phyloP scores from a whole-genome alignment of 1,139 yeast genomes.

The Barnettozyma hawaiiensis region DNA sequence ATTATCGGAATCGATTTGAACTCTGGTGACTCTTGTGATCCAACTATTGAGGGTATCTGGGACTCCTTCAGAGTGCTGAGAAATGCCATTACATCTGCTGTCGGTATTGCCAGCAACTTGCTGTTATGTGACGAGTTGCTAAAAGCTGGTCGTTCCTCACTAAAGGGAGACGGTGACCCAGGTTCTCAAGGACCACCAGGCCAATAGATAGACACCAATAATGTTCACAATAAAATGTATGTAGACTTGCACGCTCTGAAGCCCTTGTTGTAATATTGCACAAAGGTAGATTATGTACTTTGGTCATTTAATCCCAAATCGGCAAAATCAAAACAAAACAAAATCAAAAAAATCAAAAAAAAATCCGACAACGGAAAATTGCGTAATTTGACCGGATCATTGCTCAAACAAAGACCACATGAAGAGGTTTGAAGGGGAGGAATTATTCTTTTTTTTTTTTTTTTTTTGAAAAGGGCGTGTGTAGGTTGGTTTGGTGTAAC shows the following conservation, averaged over 20 bases:
- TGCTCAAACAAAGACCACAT: neutral
- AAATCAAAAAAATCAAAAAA: neutral
- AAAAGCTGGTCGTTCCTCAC: constrained; percentile 91
- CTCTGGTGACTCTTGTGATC: constrained; percentile 95
- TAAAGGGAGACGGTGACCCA: constrained; percentile 46
- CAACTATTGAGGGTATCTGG: constrained; percentile 92
- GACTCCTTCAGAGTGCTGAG: constrained; percentile 91
- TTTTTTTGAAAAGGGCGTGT: neutral
- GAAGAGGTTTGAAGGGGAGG: neutral
- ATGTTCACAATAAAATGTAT: too few species aligned
- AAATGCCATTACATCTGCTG: constrained; percentile 87
- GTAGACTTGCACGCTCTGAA: neutral
- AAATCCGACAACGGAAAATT: neutral
- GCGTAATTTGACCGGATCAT: neutral
- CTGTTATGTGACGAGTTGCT: constrained; percentile 91
- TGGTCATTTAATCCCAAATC: neutral
- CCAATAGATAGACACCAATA: too few species aligned
- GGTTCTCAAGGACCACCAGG: constrained; percentile 20
- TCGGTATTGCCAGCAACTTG: constrained; percentile 90
- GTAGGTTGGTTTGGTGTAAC: neutral
- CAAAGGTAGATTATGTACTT: too few species aligned
- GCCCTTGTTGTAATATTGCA: neutral
- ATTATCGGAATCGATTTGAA: constrained; percentile 86
- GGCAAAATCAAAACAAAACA: neutral
- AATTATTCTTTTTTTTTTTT: too few species aligned